Percentiles rank a stretch among this genome's conserved stretches.
Conservation (phyloP, 1,284 basidiomycete genomes). For the Ustilago loliicola region DNA sequence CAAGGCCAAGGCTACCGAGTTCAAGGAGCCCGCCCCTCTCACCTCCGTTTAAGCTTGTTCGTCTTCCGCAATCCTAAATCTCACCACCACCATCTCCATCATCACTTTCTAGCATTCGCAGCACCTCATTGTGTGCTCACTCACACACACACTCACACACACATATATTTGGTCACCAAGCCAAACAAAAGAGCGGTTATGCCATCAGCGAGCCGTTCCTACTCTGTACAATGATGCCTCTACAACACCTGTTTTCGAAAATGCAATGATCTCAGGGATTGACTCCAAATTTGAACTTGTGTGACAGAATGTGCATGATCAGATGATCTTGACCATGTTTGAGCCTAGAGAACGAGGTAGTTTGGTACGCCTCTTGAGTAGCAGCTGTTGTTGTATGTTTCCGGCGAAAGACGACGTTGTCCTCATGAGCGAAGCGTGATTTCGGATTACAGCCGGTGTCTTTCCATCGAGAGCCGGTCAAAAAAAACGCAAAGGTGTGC, state of each 20-base stretch:
- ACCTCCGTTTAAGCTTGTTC: slow-evolving; percentile 75
- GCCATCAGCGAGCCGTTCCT: slow-evolving; percentile 23
- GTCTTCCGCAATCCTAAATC: slow-evolving; percentile 2
- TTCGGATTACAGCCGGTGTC: no score
- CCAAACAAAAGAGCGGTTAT: slow-evolving; percentile 32
- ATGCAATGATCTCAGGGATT: slow-evolving; percentile 49
- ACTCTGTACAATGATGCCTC: slow-evolving; percentile 49
- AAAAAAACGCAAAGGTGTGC: no score
- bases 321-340: no score
- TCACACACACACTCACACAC: slow-evolving; percentile 8
- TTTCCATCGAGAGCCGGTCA: no score
- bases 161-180: slow-evolving; percentile 16
- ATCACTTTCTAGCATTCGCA: slow-evolving; percentile 18
- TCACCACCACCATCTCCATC: background rate
- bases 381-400: no score
- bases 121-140: slow-evolving; percentile 1
- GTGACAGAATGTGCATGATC: no score
- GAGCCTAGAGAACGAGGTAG: no score
- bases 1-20: slow-evolving; percentile 83
- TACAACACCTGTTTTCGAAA: slow-evolving; percentile 39
- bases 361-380: no score
- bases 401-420: no score
- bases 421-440: no score
- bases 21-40: slow-evolving; percentile 90
- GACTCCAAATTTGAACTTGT: slow-evolving; percentile 23